phyloP scores from a whole-genome alignment of 2,329 filamentous ascomycete genomes.

The Hypoxylon sp. region DNA sequence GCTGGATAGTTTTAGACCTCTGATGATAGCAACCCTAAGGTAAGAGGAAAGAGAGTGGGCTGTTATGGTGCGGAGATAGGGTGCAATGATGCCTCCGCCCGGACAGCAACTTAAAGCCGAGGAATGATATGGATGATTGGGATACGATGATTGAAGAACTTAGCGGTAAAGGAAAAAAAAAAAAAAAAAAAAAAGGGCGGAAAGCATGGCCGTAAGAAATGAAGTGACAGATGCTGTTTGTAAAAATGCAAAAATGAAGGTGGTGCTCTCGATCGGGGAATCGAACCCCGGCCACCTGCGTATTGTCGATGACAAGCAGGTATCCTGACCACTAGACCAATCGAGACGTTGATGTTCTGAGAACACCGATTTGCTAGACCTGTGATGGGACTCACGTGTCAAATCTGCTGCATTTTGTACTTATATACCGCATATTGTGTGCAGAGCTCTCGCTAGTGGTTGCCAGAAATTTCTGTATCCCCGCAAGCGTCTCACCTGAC shows the following conservation, averaged over 20 bases:
- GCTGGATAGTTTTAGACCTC: no score
- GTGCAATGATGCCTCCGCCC: not conserved
- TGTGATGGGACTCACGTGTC: constrained; percentile 28
- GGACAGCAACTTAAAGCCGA: not conserved
- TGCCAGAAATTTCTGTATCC: constrained; percentile 13
- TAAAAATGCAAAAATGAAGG: not conserved
- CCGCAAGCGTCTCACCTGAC: constrained; percentile 4
- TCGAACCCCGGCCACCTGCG: constrained; percentile 55
- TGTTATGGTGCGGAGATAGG: no score
- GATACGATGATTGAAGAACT: not conserved
- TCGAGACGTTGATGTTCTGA: constrained; percentile 26
- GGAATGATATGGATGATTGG: not conserved
- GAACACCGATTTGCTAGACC: constrained; percentile 3
- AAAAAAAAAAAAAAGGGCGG: no score
- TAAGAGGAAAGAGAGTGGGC: no score
- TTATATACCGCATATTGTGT: not conserved
- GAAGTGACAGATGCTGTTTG: not conserved
- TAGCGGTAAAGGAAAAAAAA: no score
- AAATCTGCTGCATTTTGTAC: not conserved
- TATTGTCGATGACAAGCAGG: constrained; percentile 40
- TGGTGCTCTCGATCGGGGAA: constrained; percentile 55
- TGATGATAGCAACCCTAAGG: no score
- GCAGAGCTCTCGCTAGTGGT: not conserved
- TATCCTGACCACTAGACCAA: constrained; percentile 47
- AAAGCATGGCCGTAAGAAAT: no score